Evolutionary conservation across 2,329 filamentous ascomycete species (phyloP).

Genomic region (Alternaria postmessia): DNA sequence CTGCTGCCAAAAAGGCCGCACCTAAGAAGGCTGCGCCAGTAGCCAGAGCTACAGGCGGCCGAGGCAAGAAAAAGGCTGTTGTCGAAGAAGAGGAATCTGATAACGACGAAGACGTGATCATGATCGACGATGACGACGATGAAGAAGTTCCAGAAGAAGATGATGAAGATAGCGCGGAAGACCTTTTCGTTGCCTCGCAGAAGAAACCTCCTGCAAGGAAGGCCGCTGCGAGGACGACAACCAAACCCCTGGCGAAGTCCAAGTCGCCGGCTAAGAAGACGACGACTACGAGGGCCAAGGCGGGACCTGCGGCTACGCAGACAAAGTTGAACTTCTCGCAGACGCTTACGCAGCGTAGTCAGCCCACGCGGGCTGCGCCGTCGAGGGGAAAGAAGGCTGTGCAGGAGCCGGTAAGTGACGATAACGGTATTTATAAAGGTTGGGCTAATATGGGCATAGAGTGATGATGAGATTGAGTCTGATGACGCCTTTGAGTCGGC

Average conservation of each 20-base stretch:
- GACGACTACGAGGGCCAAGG: constrained; percentile 27
- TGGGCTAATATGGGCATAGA: constrained; percentile 34
- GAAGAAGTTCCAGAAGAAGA: constrained; percentile 37
- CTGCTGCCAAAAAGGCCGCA: constrained; percentile 43
- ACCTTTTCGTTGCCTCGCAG: constrained; percentile 52
- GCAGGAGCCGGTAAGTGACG: constrained; percentile 52
- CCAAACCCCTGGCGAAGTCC: constrained; percentile 26
- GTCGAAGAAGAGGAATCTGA: constrained; percentile 55
- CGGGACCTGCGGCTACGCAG: constrained; percentile 40
- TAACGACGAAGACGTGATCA: constrained; percentile 50
- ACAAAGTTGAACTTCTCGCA: constrained; percentile 55
- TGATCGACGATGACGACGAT: constrained; percentile 58
- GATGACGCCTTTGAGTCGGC: constrained; percentile 52
- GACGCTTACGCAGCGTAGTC: constrained; percentile 45
- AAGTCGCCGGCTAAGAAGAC: constrained; percentile 42
- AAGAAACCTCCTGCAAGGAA: constrained; percentile 44
- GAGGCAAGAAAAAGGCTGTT: constrained; percentile 50
- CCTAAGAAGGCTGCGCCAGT: constrained; percentile 47
- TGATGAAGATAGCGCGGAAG: constrained; percentile 54
- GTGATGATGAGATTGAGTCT: constrained; percentile 54
- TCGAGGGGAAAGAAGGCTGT: constrained; percentile 39
- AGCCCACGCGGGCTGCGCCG: constrained; percentile 34
- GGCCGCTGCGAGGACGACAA: constrained; percentile 20
- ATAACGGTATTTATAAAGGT: background rate
- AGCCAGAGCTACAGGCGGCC: constrained; percentile 44